A percentile compares a stretch with the other conserved stretches of the same genome.
These are phyloP conservation scores for Penicillium decumbens DNA, from an alignment of 2,329 filamentous ascomycete genomes.

Conservation along the genomic window DNA sequence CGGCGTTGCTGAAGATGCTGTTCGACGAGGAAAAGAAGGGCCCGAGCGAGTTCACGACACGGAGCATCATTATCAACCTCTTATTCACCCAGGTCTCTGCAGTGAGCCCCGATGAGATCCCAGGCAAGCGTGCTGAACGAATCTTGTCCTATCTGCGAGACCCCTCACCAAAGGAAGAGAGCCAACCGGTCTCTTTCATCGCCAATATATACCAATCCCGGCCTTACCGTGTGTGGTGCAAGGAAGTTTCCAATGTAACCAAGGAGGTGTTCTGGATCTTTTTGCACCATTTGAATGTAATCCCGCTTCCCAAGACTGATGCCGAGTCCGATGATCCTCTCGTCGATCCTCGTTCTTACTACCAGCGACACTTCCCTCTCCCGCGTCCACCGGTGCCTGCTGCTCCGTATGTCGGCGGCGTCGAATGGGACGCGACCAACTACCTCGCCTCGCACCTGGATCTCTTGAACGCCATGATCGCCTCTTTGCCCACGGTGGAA, in stretches of 20 bases:
- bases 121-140: conserved; percentile 60
- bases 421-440: conserved; percentile 98
- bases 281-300: conserved; percentile 84
- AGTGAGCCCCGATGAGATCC: conserved; percentile 57
- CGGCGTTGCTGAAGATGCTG: conserved; percentile 78
- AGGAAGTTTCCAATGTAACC: conserved; percentile 85
- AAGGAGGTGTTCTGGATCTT: conserved; percentile 99
- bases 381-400: conserved; percentile 87
- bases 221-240: conserved; percentile 90
- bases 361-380: conserved; percentile 69
- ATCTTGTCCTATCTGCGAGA: conserved; percentile 77
- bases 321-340: conserved; percentile 30
- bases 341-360: conserved; percentile 29
- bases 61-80: conserved; percentile 81
- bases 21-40: conserved; percentile 99
- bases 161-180: conserved; percentile 68
- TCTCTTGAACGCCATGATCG: conserved; percentile 83
- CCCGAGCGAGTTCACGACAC: conserved; percentile 91
- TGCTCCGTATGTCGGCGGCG: conserved; percentile 91
- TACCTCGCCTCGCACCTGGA: conserved; percentile 91
- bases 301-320: conserved; percentile 50
- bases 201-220: conserved; percentile 80
- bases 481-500: conserved; percentile 64
- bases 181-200: conserved; percentile 77
- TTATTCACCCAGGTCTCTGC: conserved; percentile 82